Percentiles rank a stretch among this genome's conserved stretches.
phyloP scores from a whole-genome alignment of 2,329 filamentous ascomycete species.

The Claviceps pusilla region DNA sequence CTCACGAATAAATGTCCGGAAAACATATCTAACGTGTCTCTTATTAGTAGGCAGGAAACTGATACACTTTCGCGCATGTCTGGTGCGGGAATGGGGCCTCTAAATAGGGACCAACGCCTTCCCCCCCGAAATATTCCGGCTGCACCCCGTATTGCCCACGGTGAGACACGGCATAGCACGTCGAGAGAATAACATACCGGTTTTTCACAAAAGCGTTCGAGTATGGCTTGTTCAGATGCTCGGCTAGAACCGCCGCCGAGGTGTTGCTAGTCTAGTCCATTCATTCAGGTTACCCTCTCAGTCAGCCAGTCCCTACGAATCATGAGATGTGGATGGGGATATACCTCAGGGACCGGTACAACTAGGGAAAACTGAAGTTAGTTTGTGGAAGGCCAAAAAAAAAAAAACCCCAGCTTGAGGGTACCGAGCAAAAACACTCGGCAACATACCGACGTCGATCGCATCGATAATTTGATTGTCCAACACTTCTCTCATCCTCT shows the following conservation, averaged over 20 bases:
- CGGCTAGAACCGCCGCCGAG: constrained; percentile 62
- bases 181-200: constrained; percentile 49
- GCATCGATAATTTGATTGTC: constrained; percentile 55
- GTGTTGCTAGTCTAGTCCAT: constrained; percentile 51
- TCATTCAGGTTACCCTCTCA: not conserved
- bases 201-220: constrained; percentile 80
- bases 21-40: constrained; percentile 1
- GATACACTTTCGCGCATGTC: not conserved
- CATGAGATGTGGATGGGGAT: not conserved
- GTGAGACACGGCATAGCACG: constrained; percentile 24
- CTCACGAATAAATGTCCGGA: constrained; percentile 8
- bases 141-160: not conserved
- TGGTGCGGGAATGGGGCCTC: not conserved
- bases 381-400: not conserved
- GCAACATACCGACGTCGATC: constrained; percentile 45
- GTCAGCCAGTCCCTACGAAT: not conserved
- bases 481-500: constrained; percentile 52
- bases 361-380: constrained; percentile 24
- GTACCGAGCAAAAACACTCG: constrained; percentile 8
- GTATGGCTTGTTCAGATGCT: constrained; percentile 59
- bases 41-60: not conserved
- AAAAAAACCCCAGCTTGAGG: not conserved
- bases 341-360: constrained; percentile 51
- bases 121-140: not conserved
- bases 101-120: not conserved